Percentiles rank a stretch among this genome's conserved stretches.
Evolutionary conservation across 2,329 filamentous ascomycete species (phyloP).

Genomic region (Tolypocladium nubicola): DNA sequence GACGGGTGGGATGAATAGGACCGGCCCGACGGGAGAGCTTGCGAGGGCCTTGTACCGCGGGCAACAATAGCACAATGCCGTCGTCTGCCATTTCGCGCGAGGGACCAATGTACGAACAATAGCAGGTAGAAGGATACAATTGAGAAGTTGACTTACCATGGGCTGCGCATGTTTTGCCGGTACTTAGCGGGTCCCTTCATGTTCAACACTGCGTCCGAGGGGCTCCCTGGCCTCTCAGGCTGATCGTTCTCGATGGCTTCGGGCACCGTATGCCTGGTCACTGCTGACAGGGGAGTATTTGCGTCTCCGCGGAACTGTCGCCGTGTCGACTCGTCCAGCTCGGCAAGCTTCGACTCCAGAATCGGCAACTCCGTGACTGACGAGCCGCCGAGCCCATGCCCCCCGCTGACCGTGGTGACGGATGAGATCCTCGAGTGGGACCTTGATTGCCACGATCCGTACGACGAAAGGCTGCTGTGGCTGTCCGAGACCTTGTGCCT

Average conservation of each 20-base stretch:
- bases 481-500: constrained; percentile 33
- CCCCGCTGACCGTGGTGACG: constrained; percentile 36
- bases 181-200: constrained; percentile 3
- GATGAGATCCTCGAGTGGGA: constrained; percentile 44
- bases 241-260: neutral
- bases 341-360: constrained; percentile 24
- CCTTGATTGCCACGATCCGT: constrained; percentile 34
- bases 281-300: neutral
- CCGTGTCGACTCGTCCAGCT: constrained; percentile 10
- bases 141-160: constrained; percentile 4
- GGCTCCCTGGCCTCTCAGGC: constrained; percentile 6
- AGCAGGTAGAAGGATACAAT: neutral
- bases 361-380: constrained; percentile 25
- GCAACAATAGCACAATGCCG: neutral
- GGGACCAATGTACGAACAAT: neutral
- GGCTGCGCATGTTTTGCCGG: neutral
- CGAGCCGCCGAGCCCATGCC: constrained; percentile 20
- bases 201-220: constrained; percentile 15
- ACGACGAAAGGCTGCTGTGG: constrained; percentile 40
- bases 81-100: neutral
- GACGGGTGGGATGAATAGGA: neutral
- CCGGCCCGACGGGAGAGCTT: neutral
- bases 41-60: neutral
- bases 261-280: neutral
- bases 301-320: constrained; percentile 2